These are phyloP conservation scores for Phlebiopsis flavidoalba DNA, from an alignment of 768 basidiomycete species.

Conservation along the genomic window DNA sequence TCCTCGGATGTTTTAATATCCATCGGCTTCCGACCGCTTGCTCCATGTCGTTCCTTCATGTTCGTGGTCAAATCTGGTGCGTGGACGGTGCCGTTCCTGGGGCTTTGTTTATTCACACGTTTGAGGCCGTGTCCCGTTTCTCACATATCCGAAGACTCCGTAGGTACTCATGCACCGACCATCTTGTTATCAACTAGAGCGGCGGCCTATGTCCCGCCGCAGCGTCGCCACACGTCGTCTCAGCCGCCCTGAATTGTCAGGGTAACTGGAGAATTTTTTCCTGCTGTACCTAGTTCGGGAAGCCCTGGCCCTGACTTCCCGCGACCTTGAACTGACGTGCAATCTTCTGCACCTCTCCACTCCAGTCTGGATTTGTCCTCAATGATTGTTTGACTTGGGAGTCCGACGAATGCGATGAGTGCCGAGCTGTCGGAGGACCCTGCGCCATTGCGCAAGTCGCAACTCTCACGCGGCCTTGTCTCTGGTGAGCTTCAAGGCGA, in stretches of 20 bases:
- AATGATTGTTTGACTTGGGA: neutral
- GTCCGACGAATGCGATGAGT: neutral
- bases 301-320: neutral
- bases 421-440: neutral
- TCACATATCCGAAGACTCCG: neutral
- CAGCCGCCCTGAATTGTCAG: conserved; percentile 7
- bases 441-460: neutral
- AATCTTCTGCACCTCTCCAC: neutral
- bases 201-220: neutral
- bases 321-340: neutral
- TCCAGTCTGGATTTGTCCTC: neutral
- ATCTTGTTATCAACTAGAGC: neutral
- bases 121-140: neutral
- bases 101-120: neutral
- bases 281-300: neutral
- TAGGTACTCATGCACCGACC: neutral
- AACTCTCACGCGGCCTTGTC: neutral
- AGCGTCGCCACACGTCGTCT: neutral
- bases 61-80: neutral
- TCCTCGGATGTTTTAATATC: neutral
- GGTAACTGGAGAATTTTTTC: conserved; percentile 1
- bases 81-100: neutral
- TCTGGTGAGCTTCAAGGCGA: neutral
- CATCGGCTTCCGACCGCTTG: neutral
- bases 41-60: neutral